Percentiles rank a stretch among this genome's conserved stretches.
Evolutionary conservation across 352 stramenopile species (phyloP).

Genomic region (Phytophthora uliginosa): DNA sequence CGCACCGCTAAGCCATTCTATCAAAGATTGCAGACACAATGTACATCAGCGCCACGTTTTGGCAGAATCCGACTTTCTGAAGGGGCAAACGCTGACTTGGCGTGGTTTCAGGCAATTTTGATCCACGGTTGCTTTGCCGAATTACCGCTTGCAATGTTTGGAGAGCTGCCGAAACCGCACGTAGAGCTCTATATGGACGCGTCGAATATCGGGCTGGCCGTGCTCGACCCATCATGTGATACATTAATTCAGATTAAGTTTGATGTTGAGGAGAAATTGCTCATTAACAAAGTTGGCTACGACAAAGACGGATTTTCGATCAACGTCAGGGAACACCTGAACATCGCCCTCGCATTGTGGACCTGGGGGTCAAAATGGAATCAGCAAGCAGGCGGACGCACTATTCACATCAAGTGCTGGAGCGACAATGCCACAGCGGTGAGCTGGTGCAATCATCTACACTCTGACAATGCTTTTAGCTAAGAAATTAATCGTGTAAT

Average conservation of each 20-base stretch:
- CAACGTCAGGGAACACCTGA: conserved; percentile 5
- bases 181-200: conserved; percentile 13
- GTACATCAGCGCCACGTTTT: not conserved
- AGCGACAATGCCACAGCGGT: conserved; percentile 36
- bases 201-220: not conserved
- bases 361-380: conserved; percentile 3
- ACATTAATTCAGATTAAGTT: conserved; percentile 7
- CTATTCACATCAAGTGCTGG: not conserved
- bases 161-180: not conserved
- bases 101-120: not conserved
- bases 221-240: not conserved
- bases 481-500: conserved; percentile 47
- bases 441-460: conserved; percentile 21
- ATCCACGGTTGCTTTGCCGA: not conserved
- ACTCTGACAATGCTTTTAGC: conserved; percentile 8
- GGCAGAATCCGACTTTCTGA: not conserved
- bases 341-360: conserved; percentile 3
- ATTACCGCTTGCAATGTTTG: not conserved
- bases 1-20: not conserved
- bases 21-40: not conserved
- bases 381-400: not conserved
- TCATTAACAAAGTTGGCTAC: not conserved
- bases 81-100: too few relatives aligned
- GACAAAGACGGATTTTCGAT: not conserved
- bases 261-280: not conserved